Evolutionary conservation across 306 rosid species (phyloP), one percentile per base, ranked within the genome.

Genomic region (Lotus japonicus): DNA sequence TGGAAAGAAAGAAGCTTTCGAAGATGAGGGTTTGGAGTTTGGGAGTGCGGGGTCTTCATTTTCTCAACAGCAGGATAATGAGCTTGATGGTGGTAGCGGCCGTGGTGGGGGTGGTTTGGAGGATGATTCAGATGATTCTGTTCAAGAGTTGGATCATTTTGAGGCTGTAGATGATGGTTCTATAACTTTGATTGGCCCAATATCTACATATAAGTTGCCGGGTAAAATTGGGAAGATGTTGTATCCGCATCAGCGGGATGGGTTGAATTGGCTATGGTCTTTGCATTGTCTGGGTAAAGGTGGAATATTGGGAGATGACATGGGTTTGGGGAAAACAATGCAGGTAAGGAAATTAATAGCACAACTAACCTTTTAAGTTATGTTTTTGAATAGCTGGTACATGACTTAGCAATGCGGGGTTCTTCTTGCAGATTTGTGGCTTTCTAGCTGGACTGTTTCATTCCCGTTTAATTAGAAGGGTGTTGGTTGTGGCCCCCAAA

Each of bases 281-380:
- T 81, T 92, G 82, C 96, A 89, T 78, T 86, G 85, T 67, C 85
- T 68, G 72, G 89, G 92, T 9, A 92, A 92, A 81, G 96, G 98
- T 66, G 98, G 98, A 74, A 86, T 92, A 53, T 83, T 92, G 79
- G 98, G 98, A 11, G 98, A 92, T 83, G 98, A 92, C 75, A 92
- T 89, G 98, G 98, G 98, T 45, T 63, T 92, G 79, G 98, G 98
- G 5, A 92, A 92, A 83, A 92, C 98, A 13, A 92, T 89, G 98
- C 98, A 92, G 92, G 98, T 89, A 87, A 66, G 43, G 58, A 70
- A 75, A 68, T 72, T 43, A 59, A 41, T 18, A 26, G 39, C 12
- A 15, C 57, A 43, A 57, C 54, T 53, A 54, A 12, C 17, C 19
- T 41, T 16, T 75, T 18, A 54, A 31, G 31, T 31, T 31, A 31